A percentile compares a stretch with the other conserved stretches of the same genome.
Evolutionary conservation across 352 stramenopile species (phyloP).

Genomic region (Pythium aristosporum): DNA sequence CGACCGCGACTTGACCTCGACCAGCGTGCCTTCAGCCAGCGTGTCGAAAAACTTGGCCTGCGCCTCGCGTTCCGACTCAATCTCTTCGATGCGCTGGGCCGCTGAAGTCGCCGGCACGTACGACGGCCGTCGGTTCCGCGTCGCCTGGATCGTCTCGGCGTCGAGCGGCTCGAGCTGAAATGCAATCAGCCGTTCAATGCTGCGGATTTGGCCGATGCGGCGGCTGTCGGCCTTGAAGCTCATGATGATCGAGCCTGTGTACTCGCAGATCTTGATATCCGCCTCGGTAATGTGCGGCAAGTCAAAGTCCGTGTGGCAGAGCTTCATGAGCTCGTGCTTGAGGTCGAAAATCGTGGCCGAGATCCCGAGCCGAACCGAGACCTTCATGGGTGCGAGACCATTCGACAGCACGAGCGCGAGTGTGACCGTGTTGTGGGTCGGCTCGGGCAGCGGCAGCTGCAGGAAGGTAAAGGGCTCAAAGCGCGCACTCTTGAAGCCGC

Average conservation of each 20-base stretch:
- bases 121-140: constrained; percentile 71
- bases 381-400: constrained; percentile 71
- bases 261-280: constrained; percentile 88
- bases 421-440: constrained; percentile 82
- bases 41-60: constrained; percentile 52
- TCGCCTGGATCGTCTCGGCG: constrained; percentile 64
- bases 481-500: constrained; percentile 92
- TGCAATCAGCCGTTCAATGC: constrained; percentile 82
- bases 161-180: constrained; percentile 83
- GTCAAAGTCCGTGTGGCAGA: constrained; percentile 76
- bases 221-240: constrained; percentile 88
- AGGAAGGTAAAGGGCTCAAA: constrained; percentile 94
- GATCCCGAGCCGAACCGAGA: constrained; percentile 79
- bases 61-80: constrained; percentile 19
- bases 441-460: constrained; percentile 84
- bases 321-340: constrained; percentile 81
- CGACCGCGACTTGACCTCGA: constrained; percentile 69
- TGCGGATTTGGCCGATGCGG: constrained; percentile 81
- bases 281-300: constrained; percentile 57
- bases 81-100: constrained; percentile 27
- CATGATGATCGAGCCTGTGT: constrained; percentile 82
- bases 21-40: constrained; percentile 53
- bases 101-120: constrained; percentile 42
- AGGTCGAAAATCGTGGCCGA: constrained; percentile 85
- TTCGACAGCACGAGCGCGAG: constrained; percentile 76